A percentile compares a stretch with the other conserved stretches of the same genome.
Conservation (phyloP, 805 yeast genomes). For the Lachancea lanzarotensis region DNA sequence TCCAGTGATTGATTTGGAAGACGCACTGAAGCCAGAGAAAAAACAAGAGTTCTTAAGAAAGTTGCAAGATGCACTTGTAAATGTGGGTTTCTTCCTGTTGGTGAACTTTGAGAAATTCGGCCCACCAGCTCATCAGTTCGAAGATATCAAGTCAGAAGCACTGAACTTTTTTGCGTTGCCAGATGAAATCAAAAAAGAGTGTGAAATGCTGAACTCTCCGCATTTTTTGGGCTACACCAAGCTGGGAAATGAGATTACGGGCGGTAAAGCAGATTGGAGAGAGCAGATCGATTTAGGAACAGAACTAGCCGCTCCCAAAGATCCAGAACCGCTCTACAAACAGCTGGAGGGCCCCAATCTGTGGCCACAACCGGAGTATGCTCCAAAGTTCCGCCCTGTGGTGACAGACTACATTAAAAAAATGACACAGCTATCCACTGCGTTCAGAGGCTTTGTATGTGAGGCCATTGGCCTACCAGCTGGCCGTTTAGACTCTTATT, state of each 20-base stretch:
- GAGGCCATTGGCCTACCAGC: constrained; percentile 48
- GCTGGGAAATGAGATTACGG: constrained; percentile 53
- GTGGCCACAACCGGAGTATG: constrained; percentile 40
- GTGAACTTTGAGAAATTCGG: constrained; percentile 21
- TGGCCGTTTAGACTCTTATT: constrained; percentile 41
- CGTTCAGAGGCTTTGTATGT: constrained; percentile 42
- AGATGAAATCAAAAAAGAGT: constrained; percentile 37
- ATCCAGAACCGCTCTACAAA: constrained; percentile 35
- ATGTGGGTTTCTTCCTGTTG: constrained; percentile 50
- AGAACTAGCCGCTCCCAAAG: constrained; percentile 39
- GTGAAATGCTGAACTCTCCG: constrained; percentile 50
- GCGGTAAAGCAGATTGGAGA: constrained; percentile 47
- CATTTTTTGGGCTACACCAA: constrained; percentile 55
- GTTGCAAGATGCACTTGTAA: constrained; percentile 41
- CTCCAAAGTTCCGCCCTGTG: constrained; percentile 40
- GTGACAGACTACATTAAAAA: constrained; percentile 39
- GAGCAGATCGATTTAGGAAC: constrained; percentile 60
- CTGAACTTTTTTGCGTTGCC: constrained; percentile 43
- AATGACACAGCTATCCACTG: constrained; percentile 40
- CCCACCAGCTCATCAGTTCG: constrained; percentile 22
- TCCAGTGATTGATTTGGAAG: constrained; percentile 13
- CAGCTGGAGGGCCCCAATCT: constrained; percentile 53
- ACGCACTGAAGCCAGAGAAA: constrained; percentile 38
- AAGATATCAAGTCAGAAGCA: constrained; percentile 35
- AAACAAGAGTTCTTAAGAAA: constrained; percentile 36